phyloP scores from a whole-genome alignment of 2,329 filamentous ascomycete genomes.

The Exophiala lecanii-corni region DNA sequence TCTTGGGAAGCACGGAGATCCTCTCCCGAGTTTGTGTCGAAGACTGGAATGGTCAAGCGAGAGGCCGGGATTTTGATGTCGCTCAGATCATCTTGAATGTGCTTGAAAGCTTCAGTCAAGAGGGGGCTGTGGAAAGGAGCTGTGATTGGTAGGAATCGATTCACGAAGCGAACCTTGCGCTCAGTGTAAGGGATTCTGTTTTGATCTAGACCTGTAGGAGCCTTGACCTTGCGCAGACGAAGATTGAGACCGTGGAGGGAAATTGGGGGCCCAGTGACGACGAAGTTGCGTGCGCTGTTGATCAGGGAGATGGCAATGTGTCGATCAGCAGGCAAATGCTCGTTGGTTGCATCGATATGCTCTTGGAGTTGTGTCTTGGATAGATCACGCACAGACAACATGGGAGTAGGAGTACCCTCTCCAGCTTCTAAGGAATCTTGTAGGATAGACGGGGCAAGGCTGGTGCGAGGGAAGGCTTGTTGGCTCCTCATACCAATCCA shows the following conservation, averaged over 20 bases:
- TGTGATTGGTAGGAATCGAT: constrained; percentile 95
- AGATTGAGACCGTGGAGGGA: constrained; percentile 95
- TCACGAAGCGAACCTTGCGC: constrained; percentile 92
- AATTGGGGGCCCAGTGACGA: constrained; percentile 91
- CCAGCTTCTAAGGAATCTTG: constrained; percentile 92
- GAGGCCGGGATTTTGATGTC: constrained; percentile 70
- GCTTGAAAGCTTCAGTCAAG: constrained; percentile 71
- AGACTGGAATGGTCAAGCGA: constrained; percentile 77
- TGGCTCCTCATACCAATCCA: constrained; percentile 98
- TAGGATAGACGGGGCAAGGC: constrained; percentile 81
- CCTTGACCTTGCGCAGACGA: constrained; percentile 93
- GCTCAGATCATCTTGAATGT: constrained; percentile 84
- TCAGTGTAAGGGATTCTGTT: constrained; percentile 90
- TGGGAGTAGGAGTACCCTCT: constrained; percentile 92
- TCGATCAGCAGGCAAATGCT: constrained; percentile 85
- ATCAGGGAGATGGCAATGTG: constrained; percentile 94
- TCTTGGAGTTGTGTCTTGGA: constrained; percentile 84
- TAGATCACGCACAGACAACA: constrained; percentile 95
- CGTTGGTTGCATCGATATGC: constrained; percentile 94
- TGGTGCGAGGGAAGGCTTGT: constrained; percentile 93
- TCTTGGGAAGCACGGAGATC: constrained; percentile 68
- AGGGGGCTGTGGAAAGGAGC: constrained; percentile 98
- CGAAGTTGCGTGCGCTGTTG: constrained; percentile 95
- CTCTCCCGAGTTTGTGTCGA: constrained; percentile 80
- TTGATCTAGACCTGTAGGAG: constrained; percentile 94